phyloP scores from a whole-genome alignment of 441 rosid species.

The Biscutella auriculata region DNA sequence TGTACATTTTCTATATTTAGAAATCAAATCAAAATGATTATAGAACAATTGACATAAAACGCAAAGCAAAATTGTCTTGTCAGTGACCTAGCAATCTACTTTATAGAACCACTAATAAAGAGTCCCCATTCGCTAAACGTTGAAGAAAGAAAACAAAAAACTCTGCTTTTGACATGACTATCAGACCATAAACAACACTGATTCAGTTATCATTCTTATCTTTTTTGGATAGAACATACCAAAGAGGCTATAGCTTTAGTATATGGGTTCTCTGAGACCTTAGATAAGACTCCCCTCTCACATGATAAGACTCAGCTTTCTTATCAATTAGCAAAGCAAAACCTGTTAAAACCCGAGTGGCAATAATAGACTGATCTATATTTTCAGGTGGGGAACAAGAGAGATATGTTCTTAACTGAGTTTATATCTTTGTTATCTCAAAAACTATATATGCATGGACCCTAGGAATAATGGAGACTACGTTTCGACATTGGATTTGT shows the following conservation, averaged over 20 bases:
- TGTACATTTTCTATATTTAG: conserved; percentile 16
- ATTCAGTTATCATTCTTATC: too few relatives aligned
- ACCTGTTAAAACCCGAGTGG: too few relatives aligned
- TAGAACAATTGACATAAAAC: background rate
- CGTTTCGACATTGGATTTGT: conserved; percentile 14
- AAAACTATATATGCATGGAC: conserved; percentile 12
- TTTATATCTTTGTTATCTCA: conserved; percentile 2
- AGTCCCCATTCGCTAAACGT: conserved; percentile 18
- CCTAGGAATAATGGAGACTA: conserved; percentile 8
- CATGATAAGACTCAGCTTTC: too few relatives aligned
- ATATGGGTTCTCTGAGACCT: too few relatives aligned
- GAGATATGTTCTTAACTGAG: background rate
- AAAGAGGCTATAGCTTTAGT: too few relatives aligned
- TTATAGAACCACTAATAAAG: conserved; percentile 20
- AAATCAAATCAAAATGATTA: conserved; percentile 12
- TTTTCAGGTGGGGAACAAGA: conserved; percentile 20
- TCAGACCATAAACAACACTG: conserved; percentile 20
- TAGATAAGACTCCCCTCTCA: too few relatives aligned
- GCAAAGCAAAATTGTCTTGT: conserved; percentile 13
- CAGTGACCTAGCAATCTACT: conserved; percentile 12
- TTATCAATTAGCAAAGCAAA: too few relatives aligned
- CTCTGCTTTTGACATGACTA: conserved; percentile 18
- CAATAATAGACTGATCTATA: too few relatives aligned
- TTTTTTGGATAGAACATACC: conserved; percentile 11
- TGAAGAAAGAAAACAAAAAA: too few relatives aligned